Percentiles rank a stretch among this genome's conserved stretches.
Evolutionary conservation across 2,329 filamentous ascomycete genomes (phyloP).

Genomic region (Cephalotrichum gorgonifer): DNA sequence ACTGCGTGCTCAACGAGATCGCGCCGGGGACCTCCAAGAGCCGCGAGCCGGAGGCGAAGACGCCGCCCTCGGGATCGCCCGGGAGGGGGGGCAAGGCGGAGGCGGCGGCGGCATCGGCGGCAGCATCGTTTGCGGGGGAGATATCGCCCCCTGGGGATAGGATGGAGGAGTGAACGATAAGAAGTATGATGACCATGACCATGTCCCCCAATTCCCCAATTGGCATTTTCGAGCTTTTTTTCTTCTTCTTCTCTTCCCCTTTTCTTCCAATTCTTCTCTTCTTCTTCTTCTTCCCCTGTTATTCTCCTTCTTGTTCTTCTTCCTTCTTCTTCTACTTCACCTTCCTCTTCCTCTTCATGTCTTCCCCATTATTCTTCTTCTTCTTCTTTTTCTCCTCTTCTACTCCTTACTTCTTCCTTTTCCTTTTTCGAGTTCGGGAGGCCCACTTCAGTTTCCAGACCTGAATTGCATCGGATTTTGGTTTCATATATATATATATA

Average conservation of each 20-base stretch:
- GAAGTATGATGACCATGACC: background rate
- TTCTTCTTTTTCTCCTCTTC: slow-evolving; percentile 2
- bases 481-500: background rate
- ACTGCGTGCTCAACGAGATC: slow-evolving; percentile 50
- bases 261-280: slow-evolving; percentile 1
- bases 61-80: background rate
- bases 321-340: background rate
- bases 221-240: background rate
- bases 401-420: background rate
- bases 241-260: background rate
- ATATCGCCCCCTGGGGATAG: background rate
- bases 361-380: background rate
- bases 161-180: slow-evolving; percentile 4
- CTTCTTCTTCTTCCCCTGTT: background rate
- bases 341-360: background rate
- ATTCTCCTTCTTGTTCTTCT: background rate
- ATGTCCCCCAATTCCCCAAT: background rate
- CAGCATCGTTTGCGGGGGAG: background rate
- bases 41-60: slow-evolving; percentile 2
- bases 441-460: background rate
- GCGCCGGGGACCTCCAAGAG: slow-evolving; percentile 25
- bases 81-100: background rate
- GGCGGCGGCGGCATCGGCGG: background rate
- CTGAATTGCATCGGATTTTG: background rate
- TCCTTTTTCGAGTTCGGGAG: background rate